Evolutionary conservation across 768 basidiomycete genomes (phyloP), one percentile per base, ranked within the genome.

Genomic region (Saitozyma podzolica): DNA sequence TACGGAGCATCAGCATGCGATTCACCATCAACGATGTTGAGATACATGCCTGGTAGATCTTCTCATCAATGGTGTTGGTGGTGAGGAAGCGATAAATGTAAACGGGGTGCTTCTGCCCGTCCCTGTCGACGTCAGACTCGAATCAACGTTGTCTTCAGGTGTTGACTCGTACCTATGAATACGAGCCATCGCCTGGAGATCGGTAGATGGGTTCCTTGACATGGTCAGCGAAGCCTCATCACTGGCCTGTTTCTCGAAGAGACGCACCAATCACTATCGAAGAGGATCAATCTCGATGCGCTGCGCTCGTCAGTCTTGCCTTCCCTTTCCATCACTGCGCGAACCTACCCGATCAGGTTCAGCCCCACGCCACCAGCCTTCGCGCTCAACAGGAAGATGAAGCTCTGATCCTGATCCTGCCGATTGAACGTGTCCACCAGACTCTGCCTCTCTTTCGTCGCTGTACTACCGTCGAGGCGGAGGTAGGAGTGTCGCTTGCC

Each of bases 341-440:
- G 40, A 42, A 59, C 62, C 47, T 40, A 70, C 67, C 67, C 72
- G 50, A 75, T 75, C 40, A 77, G 83, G 79, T 97, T 98, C 54
- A 99, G 85, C 4, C 95, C 95, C 40, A 92, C 89, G 10, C 95
- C 95, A 14, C 95, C 94, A 1, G 93, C 91, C 80, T 99, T 99
- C 7, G 92, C 89, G 76, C 92, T 94, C 59, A 99, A 81, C 29
- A 99, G 82, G 75, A 99, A 98, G 51, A 97, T 77, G 72, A 96
- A 97, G 63, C 87, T 83, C 6, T 71, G 56, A 62, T 84, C 83
- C 73, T 89, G 88, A 14, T 84, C 84, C 37, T 86, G 86, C 69
- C 86, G 86, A 76, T 98, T 98, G 83, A 96, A 99, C 1, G 81
- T 78, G 67, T 94, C 91, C 29, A 99, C 93, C 63, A 89, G 86